phyloP scores from a whole-genome alignment of 345 rosid genomes.

The Gossypium arboreum region DNA sequence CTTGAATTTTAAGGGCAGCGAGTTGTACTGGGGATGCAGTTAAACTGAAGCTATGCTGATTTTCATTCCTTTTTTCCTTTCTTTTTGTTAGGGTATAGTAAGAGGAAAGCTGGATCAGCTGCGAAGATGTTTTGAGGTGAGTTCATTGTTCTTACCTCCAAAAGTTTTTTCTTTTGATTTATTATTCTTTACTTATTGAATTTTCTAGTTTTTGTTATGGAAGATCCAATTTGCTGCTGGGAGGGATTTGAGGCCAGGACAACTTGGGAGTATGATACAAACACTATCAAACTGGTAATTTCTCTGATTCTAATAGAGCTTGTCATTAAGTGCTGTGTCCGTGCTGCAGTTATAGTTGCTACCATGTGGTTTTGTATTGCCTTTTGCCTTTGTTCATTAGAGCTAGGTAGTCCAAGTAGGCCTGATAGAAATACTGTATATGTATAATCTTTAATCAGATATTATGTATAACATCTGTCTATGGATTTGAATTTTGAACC shows the following conservation, averaged over 20 bases:
- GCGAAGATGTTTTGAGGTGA: slow-evolving; percentile 89
- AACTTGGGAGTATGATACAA: slow-evolving; percentile 77
- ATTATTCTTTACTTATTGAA: neutral
- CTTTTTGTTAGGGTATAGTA: slow-evolving; percentile 69
- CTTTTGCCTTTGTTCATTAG: neutral
- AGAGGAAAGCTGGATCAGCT: slow-evolving; percentile 96
- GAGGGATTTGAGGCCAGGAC: slow-evolving; percentile 90
- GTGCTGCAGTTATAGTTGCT: neutral
- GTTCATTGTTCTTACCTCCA: slow-evolving; percentile 3
- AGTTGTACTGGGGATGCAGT: neutral
- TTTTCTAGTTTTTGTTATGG: slow-evolving; percentile 11
- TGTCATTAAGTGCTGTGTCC: neutral
- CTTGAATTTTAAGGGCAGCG: neutral
- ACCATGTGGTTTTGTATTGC: neutral
- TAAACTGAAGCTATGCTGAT: neutral
- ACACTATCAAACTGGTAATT: slow-evolving; percentile 83
- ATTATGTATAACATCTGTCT: neutral
- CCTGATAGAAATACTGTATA: neutral
- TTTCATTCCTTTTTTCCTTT: slow-evolving; percentile 8
- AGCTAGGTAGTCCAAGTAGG: neutral
- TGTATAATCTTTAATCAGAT: too few species aligned
- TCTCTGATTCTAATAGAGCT: slow-evolving; percentile 9
- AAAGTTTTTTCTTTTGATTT: neutral
- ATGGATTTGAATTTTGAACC: slow-evolving; percentile 16
- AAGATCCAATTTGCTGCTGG: slow-evolving; percentile 97